phyloP scores from a whole-genome alignment of 768 basidiomycete genomes.

The Xerocomus spinulosus region DNA sequence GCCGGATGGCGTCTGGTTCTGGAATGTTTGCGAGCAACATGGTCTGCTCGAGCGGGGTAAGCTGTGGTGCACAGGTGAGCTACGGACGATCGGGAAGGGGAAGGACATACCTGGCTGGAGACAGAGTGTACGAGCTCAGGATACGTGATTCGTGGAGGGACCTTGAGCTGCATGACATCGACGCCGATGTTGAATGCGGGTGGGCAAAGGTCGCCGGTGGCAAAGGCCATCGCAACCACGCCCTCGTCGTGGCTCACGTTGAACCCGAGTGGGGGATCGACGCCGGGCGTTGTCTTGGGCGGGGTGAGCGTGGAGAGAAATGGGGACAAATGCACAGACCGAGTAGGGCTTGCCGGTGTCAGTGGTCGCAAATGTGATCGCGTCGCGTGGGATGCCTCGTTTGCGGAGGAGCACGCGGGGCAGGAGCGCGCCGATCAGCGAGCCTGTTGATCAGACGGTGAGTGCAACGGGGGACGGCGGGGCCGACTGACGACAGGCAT shows the following conservation, averaged over 20 bases:
- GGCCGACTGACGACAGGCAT: slow-evolving; percentile 61
- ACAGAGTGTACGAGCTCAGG: slow-evolving; percentile 59
- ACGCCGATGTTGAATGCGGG: slow-evolving; percentile 61
- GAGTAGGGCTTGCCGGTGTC: slow-evolving; percentile 73
- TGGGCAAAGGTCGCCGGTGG: slow-evolving; percentile 44
- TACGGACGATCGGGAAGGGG: not conserved
- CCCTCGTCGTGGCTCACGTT: slow-evolving; percentile 82
- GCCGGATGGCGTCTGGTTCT: slow-evolving; percentile 47
- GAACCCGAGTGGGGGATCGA: slow-evolving; percentile 61
- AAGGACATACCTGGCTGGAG: slow-evolving; percentile 53
- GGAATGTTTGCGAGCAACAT: slow-evolving; percentile 36
- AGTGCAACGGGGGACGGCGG: not conserved
- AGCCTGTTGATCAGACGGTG: slow-evolving; percentile 43
- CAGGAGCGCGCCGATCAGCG: slow-evolving; percentile 72
- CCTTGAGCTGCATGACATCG: slow-evolving; percentile 74
- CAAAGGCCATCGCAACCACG: slow-evolving; percentile 62
- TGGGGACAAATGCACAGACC: slow-evolving; percentile 36
- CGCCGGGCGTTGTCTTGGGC: slow-evolving; percentile 39
- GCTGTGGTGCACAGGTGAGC: slow-evolving; percentile 28
- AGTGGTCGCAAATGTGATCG: slow-evolving; percentile 54
- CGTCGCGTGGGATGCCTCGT: slow-evolving; percentile 44
- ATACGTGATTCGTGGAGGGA: slow-evolving; percentile 57
- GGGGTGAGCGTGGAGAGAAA: slow-evolving; percentile 1
- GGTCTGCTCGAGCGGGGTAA: slow-evolving; percentile 37
- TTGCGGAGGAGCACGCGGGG: slow-evolving; percentile 59